A percentile compares a stretch with the other conserved stretches of the same genome.
Evolutionary conservation across 768 basidiomycete species (phyloP).

Genomic region (Mycena venus): DNA sequence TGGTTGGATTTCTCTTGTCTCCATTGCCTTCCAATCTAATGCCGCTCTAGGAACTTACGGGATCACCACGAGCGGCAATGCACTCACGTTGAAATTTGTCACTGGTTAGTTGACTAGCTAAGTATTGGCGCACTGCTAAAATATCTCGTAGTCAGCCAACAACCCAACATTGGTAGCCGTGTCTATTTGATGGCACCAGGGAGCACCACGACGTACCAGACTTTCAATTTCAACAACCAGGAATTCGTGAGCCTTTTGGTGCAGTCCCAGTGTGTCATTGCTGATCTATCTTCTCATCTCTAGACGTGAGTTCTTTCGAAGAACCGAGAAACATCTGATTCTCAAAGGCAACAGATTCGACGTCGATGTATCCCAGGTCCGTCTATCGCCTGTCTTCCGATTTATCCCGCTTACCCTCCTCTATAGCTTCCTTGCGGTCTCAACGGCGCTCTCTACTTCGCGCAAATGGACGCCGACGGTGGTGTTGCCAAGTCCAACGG

Average conservation of each 20-base stretch:
- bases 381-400: background rate
- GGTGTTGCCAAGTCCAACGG: slow-evolving; percentile 57
- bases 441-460: too few species aligned
- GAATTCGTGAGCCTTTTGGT: slow-evolving; percentile 52
- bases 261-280: background rate
- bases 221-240: too few species aligned
- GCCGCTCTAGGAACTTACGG: slow-evolving; percentile 62
- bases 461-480: slow-evolving; percentile 71
- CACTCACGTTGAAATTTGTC: slow-evolving; percentile 60
- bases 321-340: background rate
- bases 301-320: background rate
- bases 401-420: background rate
- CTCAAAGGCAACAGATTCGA: slow-evolving; percentile 55
- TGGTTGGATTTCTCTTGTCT: background rate
- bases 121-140: background rate
- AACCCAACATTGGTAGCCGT: too few species aligned
- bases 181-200: slow-evolving; percentile 63
- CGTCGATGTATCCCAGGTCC: slow-evolving; percentile 64
- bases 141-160: background rate
- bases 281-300: background rate
- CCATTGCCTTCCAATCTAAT: background rate
- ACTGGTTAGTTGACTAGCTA: slow-evolving; percentile 35
- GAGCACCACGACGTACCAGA: slow-evolving; percentile 57
- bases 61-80: slow-evolving; percentile 60
- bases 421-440: slow-evolving; percentile 59